Evolutionary conservation across 768 basidiomycete genomes (phyloP).

Genomic region (Tephrocybe sp.): DNA sequence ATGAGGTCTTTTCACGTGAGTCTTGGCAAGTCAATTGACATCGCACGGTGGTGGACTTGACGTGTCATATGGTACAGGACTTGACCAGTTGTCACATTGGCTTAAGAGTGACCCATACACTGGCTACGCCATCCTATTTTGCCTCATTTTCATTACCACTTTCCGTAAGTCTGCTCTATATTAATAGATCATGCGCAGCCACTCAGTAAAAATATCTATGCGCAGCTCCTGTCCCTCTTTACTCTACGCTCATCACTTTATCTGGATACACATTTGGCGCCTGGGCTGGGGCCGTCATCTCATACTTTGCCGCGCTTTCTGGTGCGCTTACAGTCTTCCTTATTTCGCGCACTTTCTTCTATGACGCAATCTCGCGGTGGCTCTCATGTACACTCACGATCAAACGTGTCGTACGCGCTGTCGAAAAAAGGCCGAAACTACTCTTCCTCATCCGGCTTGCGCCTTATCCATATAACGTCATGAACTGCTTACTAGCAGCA

Average conservation of each 20-base stretch:
- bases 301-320: conserved; percentile 80
- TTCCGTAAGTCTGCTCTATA: conserved; percentile 68
- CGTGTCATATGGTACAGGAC: conserved; percentile 41
- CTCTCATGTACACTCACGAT: conserved; percentile 68
- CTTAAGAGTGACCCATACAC: conserved; percentile 66
- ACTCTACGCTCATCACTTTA: conserved; percentile 89
- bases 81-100: conserved; percentile 80
- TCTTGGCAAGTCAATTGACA: conserved; percentile 10
- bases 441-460: conserved; percentile 90
- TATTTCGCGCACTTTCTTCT: conserved; percentile 72
- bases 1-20: conserved; percentile 79
- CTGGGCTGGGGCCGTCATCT: conserved; percentile 80
- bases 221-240: conserved; percentile 84
- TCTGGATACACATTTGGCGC: conserved; percentile 90
- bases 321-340: conserved; percentile 85
- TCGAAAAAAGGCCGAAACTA: conserved; percentile 83
- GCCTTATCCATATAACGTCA: conserved; percentile 92
- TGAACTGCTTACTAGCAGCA: conserved; percentile 91
- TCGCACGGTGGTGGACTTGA: background rate
- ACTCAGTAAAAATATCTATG: conserved; percentile 1
- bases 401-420: conserved; percentile 79
- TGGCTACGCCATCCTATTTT: conserved; percentile 79
- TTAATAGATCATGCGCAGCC: conserved; percentile 8
- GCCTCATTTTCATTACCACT: conserved; percentile 81
- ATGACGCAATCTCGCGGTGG: conserved; percentile 68